These are phyloP conservation scores for Solanum phureja DNA, from an alignment of 257 asterid species.

Conservation along the genomic window DNA sequence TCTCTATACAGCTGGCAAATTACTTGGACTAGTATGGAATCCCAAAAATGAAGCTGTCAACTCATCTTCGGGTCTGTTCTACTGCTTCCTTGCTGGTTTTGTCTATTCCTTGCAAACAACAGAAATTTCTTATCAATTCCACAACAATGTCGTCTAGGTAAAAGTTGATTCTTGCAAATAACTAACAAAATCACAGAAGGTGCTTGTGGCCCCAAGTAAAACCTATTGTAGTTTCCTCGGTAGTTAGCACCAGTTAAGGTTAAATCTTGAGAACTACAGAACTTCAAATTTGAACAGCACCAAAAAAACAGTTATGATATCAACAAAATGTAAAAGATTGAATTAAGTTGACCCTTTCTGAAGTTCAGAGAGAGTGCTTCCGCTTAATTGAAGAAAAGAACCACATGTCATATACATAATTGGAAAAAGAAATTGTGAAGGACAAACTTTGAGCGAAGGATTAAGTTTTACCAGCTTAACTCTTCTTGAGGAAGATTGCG, in stretches of 20 bases:
- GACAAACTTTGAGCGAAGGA: not conserved
- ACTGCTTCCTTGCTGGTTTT: conserved; percentile 7
- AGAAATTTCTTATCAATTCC: not conserved
- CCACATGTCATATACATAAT: not conserved
- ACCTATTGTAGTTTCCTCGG: not conserved
- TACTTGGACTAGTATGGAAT: not conserved
- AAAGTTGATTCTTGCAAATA: not conserved
- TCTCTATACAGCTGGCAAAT: not conserved
- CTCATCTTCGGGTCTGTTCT: conserved; percentile 7
- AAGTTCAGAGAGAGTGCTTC: not conserved
- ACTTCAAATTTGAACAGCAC: not conserved
- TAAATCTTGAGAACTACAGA: not conserved
- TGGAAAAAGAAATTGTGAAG: not conserved
- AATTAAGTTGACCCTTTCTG: not conserved
- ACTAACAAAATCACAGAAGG: not conserved
- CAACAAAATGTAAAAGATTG: not conserved
- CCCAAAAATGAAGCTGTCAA: conserved; percentile 3
- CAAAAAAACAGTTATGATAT: not conserved
- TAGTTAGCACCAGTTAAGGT: not conserved
- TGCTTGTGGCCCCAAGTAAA: too few relatives aligned
- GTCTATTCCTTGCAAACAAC: conserved; percentile 28
- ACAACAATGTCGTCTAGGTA: not conserved
- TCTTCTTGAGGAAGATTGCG: conserved; percentile 59
- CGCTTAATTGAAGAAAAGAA: too few relatives aligned
- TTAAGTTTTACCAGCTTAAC: conserved; percentile 46